Conservation (phyloP, 345 rosid genomes). For the Murraya paniculata region DNA sequence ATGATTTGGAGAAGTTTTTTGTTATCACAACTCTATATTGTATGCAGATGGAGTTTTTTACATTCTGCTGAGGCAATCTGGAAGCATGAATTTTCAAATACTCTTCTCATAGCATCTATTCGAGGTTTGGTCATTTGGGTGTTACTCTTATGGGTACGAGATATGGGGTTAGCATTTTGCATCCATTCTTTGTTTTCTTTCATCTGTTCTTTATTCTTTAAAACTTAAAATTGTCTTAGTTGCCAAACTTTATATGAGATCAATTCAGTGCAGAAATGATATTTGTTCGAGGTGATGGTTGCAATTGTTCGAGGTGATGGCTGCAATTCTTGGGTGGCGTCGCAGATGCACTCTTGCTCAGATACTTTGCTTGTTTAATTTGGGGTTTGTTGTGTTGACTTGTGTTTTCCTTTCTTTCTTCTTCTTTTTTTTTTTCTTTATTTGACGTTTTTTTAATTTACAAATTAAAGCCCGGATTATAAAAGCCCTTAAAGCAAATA, state of each 20-base stretch:
- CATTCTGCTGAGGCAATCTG: constrained; percentile 57
- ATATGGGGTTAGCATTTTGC: constrained; percentile 52
- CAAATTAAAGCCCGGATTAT: no score
- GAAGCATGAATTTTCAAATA: constrained; percentile 79
- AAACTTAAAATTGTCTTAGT: background rate
- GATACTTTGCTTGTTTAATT: no score
- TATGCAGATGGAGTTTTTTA: constrained; percentile 73
- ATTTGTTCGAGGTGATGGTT: no score
- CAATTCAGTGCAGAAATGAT: background rate
- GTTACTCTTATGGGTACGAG: constrained; percentile 82
- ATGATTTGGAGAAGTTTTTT: background rate
- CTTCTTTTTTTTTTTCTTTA: no score
- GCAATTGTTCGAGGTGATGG: no score
- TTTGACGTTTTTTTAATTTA: no score
- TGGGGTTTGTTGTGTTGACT: no score
- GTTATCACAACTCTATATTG: constrained; percentile 2
- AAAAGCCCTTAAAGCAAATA: no score
- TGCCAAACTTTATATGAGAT: background rate
- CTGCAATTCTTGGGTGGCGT: no score
- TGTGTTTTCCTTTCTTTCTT: no score
- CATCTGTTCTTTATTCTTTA: background rate
- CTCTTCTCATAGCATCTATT: constrained; percentile 64
- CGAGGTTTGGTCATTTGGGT: constrained; percentile 50
- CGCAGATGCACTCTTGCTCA: no score
- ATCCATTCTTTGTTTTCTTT: background rate